These are phyloP conservation scores for Streptanthus diversifolius DNA, from an alignment of 345 rosid species.

Conservation along the genomic window DNA sequence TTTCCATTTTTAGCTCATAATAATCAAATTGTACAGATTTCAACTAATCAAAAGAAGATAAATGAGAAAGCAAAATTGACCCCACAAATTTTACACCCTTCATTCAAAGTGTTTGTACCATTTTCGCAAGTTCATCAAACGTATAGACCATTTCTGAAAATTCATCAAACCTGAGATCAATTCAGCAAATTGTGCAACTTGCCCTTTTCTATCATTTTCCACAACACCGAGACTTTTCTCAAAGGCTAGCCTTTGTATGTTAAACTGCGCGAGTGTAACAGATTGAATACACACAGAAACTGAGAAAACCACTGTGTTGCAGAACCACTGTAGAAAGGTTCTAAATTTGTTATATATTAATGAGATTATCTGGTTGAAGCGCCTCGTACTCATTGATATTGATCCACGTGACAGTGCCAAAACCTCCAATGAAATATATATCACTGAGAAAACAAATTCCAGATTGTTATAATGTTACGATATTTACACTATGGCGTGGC, in stretches of 20 bases:
- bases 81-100: neutral
- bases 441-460: constrained; percentile 47
- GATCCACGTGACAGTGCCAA: constrained; percentile 98
- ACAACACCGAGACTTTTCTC: constrained; percentile 56
- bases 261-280: constrained; percentile 51
- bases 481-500: neutral
- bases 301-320: neutral
- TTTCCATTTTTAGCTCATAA: neutral
- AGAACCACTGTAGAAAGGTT: neutral
- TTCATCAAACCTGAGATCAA: neutral
- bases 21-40: neutral
- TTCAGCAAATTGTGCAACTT: neutral
- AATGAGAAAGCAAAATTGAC: neutral
- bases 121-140: neutral
- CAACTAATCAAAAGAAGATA: neutral
- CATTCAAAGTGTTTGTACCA: neutral
- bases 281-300: neutral
- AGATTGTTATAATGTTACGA: neutral
- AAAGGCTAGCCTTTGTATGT: constrained; percentile 81
- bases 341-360: neutral
- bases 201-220: constrained; percentile 36
- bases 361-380: constrained; percentile 58
- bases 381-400: constrained; percentile 82
- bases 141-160: neutral
- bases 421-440: constrained; percentile 97